These are phyloP conservation scores for Hylodesmum podocarpum DNA, from an alignment of 306 rosid genomes.

Conservation along the genomic window DNA sequence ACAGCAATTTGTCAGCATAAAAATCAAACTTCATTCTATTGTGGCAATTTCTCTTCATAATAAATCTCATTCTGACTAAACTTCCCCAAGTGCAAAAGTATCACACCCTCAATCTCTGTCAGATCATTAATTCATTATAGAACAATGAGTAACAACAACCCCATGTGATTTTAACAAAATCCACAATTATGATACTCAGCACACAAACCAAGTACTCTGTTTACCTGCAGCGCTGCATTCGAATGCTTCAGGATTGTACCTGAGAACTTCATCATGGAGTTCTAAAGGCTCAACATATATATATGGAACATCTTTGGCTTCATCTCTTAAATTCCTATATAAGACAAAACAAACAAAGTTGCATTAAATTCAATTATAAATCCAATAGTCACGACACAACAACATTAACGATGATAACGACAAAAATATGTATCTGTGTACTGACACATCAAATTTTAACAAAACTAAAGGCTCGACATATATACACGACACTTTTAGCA, in stretches of 20 bases:
- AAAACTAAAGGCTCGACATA: constrained; percentile 50
- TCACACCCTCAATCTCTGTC: not conserved
- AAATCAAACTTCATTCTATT: constrained; percentile 14
- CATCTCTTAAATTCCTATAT: constrained; percentile 83
- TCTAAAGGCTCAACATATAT: constrained; percentile 57
- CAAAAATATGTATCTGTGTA: not conserved
- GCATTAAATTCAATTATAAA: constrained; percentile 1
- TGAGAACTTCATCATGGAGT: constrained; percentile 80
- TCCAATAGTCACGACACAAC: not conserved
- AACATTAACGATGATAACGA: not conserved
- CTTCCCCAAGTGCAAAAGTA: not conserved
- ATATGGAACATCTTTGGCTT: constrained; percentile 41
- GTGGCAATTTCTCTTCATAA: not conserved
- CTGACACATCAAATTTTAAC: not conserved
- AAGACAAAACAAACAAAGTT: constrained; percentile 14
- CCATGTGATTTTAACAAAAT: constrained; percentile 15
- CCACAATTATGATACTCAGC: not conserved
- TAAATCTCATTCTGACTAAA: constrained; percentile 16
- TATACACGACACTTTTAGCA: constrained; percentile 36
- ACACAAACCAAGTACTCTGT: constrained; percentile 53
- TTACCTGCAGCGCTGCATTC: constrained; percentile 73
- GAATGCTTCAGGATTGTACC: constrained; percentile 77
- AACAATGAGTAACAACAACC: constrained; percentile 21
- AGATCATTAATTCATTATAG: not conserved
- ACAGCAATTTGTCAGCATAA: constrained; percentile 9